These are phyloP conservation scores for Teunomyces funiuensis DNA, from an alignment of 805 yeast species.

Conservation along the genomic window DNA sequence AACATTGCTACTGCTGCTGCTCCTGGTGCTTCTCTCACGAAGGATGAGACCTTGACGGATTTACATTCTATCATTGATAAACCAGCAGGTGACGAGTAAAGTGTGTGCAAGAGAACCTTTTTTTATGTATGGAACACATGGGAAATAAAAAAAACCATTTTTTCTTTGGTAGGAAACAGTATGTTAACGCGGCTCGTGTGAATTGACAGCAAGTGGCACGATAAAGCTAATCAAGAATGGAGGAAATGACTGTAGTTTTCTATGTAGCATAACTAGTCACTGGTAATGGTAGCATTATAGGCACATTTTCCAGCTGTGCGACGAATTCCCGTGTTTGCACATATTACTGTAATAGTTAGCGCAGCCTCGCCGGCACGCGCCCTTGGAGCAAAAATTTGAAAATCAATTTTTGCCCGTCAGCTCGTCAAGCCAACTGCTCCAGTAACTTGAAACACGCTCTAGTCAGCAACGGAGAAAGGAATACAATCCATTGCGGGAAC, in stretches of 20 bases:
- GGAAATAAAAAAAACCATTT: neutral
- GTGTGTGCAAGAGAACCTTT: neutral
- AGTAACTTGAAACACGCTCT: conserved; percentile 1
- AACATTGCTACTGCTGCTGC: conserved; percentile 1
- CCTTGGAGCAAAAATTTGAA: conserved; percentile 3
- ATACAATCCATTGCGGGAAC: conserved; percentile 1
- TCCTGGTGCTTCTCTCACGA: conserved; percentile 19
- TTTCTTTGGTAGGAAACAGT: neutral
- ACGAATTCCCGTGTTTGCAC: too few species aligned
- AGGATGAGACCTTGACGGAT: conserved; percentile 57
- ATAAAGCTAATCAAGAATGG: too few species aligned
- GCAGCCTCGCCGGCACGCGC: neutral
- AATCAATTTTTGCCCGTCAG: conserved; percentile 3
- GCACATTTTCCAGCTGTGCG: too few species aligned
- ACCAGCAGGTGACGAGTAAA: conserved; percentile 13
- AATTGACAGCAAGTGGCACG: too few species aligned
- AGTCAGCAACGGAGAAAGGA: neutral
- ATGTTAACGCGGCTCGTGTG: too few species aligned
- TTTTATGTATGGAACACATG: neutral
- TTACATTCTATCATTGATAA: conserved; percentile 34
- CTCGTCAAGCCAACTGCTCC: neutral
- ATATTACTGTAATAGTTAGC: too few species aligned
- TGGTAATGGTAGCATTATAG: too few species aligned
- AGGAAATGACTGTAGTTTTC: too few species aligned
- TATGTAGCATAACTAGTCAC: too few species aligned